These are phyloP conservation scores for Hypoxylon perforatum DNA, from an alignment of 495 filamentous ascomycete species.

Conservation along the genomic window DNA sequence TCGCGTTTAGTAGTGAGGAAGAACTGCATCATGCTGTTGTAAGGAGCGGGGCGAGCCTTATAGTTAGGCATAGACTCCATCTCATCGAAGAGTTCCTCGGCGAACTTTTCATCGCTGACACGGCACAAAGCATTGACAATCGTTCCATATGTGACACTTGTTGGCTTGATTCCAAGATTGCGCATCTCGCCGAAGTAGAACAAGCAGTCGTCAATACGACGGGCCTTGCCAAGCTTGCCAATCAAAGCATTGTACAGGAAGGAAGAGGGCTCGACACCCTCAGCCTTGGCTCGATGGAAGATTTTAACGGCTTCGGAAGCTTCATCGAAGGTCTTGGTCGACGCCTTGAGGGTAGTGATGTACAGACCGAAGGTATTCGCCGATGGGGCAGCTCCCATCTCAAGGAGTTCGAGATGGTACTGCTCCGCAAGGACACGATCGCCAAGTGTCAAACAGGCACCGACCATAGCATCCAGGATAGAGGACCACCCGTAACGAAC, in stretches of 20 bases:
- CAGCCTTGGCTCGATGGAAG: conserved; percentile 91
- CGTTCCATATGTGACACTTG: conserved; percentile 97
- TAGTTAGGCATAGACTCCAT: conserved; percentile 99
- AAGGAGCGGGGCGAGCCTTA: conserved; percentile 94
- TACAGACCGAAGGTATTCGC: conserved; percentile 98
- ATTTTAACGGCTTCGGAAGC: conserved; percentile 96
- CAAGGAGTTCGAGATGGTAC: conserved; percentile 89
- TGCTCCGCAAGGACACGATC: conserved; percentile 80
- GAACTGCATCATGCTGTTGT: conserved; percentile 99
- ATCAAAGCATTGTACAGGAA: conserved; percentile 99
- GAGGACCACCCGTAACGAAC: conserved; percentile 95
- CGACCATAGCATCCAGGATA: conserved; percentile 96
- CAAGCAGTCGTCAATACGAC: conserved; percentile 96
- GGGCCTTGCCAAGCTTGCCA: conserved; percentile 96
- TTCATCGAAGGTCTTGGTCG: conserved; percentile 96
- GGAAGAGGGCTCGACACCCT: conserved; percentile 93
- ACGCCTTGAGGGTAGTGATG: conserved; percentile 97
- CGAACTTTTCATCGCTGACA: conserved; percentile 96
- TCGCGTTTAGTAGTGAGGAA: conserved; percentile 98
- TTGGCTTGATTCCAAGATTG: conserved; percentile 88
- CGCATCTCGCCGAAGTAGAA: conserved; percentile 99
- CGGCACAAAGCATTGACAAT: conserved; percentile 98
- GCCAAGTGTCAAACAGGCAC: conserved; percentile 86
- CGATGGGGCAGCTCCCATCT: conserved; percentile 88
- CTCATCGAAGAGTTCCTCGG: conserved; percentile 97